Conservation (phyloP, 306 rosid genomes). For the Cucurbita argyrosperma region DNA sequence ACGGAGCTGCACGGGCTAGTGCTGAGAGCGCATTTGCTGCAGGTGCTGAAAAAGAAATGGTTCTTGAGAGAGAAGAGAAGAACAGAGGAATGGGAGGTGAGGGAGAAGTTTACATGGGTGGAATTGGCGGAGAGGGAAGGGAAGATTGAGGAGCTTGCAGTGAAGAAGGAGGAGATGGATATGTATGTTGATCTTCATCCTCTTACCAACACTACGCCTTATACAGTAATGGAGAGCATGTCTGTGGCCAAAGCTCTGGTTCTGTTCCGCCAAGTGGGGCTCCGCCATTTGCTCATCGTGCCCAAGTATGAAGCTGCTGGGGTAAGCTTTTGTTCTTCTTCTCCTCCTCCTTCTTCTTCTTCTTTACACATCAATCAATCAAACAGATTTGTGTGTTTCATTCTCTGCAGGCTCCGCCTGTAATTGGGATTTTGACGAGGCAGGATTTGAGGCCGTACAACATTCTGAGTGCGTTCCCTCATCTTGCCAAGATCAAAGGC, state of each 20-base stretch:
- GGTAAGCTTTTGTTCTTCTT: constrained; percentile 31
- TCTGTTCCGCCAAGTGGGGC: constrained; percentile 73
- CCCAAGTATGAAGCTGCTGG: constrained; percentile 62
- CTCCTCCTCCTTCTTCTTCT: neutral
- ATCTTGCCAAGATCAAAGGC: constrained; percentile 34
- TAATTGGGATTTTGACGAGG: constrained; percentile 74
- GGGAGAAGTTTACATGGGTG: constrained; percentile 63
- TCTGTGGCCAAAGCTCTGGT: constrained; percentile 82
- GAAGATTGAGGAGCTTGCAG: constrained; percentile 57
- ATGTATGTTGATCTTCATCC: constrained; percentile 86
- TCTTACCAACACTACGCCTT: constrained; percentile 72
- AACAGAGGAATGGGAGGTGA: constrained; percentile 84
- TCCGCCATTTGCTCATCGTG: constrained; percentile 76
- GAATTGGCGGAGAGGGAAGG: constrained; percentile 69
- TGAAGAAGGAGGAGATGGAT: constrained; percentile 65
- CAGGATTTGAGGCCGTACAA: constrained; percentile 66
- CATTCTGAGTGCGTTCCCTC: constrained; percentile 61
- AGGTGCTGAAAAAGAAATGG: constrained; percentile 68
- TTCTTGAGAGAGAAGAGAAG: constrained; percentile 54
- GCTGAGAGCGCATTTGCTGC: constrained; percentile 69
- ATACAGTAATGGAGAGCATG: constrained; percentile 55
- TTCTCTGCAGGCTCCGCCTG: constrained; percentile 46
- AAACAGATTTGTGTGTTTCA: neutral
- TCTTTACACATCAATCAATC: neutral
- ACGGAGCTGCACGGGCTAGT: constrained; percentile 65